Evolutionary conservation across 2,329 filamentous ascomycete genomes (phyloP).

Genomic region (Lasiodiplodia hormozganensis): DNA sequence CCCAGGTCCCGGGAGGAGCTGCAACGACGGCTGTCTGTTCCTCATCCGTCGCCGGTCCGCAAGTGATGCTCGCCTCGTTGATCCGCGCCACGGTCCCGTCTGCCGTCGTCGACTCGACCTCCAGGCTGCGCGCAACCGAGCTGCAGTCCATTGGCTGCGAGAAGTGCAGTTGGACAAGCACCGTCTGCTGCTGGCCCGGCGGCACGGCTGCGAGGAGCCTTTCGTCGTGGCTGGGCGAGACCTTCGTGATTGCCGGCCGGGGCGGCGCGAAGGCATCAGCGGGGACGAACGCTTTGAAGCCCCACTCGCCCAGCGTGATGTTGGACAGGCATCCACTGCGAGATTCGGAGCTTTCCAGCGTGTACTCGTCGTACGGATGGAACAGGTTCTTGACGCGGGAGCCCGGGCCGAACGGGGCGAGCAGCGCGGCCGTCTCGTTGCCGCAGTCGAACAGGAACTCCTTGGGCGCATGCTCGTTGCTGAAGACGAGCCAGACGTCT

Average conservation of each 20-base stretch:
- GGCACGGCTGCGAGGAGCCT: slow-evolving; percentile 37
- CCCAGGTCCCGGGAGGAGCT: slow-evolving; percentile 61
- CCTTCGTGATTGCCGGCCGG: slow-evolving; percentile 65
- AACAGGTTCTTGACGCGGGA: slow-evolving; percentile 69
- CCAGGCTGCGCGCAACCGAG: slow-evolving; percentile 57
- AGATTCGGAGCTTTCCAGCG: slow-evolving; percentile 45
- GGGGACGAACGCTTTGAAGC: slow-evolving; percentile 67
- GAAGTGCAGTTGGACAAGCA: slow-evolving; percentile 62
- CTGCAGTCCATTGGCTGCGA: slow-evolving; percentile 67
- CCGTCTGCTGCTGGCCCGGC: neutral
- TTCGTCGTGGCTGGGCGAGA: slow-evolving; percentile 65
- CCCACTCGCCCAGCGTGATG: slow-evolving; percentile 62
- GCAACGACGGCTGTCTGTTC: slow-evolving; percentile 23
- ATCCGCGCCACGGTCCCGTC: slow-evolving; percentile 37
- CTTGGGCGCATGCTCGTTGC: slow-evolving; percentile 56
- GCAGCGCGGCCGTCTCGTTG: slow-evolving; percentile 55
- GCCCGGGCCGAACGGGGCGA: slow-evolving; percentile 62
- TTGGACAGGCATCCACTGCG: slow-evolving; percentile 63
- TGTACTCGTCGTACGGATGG: slow-evolving; percentile 65
- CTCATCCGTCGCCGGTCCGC: slow-evolving; percentile 51
- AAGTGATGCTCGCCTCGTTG: neutral
- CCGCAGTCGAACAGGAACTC: slow-evolving; percentile 66
- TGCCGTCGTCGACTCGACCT: slow-evolving; percentile 61
- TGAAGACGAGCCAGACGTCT: slow-evolving; percentile 61
- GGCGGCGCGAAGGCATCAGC: slow-evolving; percentile 58